These are phyloP conservation scores for Penicillium ucsense DNA, from an alignment of 495 filamentous ascomycete genomes.

Conservation along the genomic window DNA sequence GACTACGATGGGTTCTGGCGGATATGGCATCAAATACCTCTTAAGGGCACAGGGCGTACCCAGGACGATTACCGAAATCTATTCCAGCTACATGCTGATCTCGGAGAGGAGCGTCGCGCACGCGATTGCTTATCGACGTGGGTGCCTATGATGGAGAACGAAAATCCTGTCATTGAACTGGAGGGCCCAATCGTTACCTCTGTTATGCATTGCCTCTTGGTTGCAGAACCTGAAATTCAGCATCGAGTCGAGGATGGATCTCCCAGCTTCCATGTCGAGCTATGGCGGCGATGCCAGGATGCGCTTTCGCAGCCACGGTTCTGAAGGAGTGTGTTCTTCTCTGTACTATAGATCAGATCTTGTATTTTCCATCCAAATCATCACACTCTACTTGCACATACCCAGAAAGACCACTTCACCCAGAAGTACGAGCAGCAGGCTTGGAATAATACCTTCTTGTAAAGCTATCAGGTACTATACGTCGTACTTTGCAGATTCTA, in stretches of 20 bases:
- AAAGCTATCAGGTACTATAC: too few relatives aligned
- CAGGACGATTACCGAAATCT: conserved; percentile 46
- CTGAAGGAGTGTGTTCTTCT: neutral
- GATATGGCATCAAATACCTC: conserved; percentile 47
- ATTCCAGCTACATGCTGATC: conserved; percentile 41
- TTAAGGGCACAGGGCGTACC: conserved; percentile 39
- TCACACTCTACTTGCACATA: too few relatives aligned
- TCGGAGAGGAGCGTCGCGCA: conserved; percentile 33
- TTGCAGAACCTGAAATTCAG: conserved; percentile 41
- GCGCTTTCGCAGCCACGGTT: conserved; percentile 4
- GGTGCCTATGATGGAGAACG: conserved; percentile 48
- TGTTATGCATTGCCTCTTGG: conserved; percentile 40
- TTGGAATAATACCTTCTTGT: too few relatives aligned
- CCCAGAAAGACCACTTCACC: too few relatives aligned
- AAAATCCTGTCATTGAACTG: conserved; percentile 42
- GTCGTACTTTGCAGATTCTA: too few relatives aligned
- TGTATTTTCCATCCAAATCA: too few relatives aligned
- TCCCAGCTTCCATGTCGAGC: conserved; percentile 10
- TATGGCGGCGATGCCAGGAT: conserved; percentile 26
- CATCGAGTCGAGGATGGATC: conserved; percentile 11
- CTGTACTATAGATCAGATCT: conserved; percentile 7
- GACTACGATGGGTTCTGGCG: conserved; percentile 53
- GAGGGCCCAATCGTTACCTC: conserved; percentile 28
- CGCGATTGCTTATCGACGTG: conserved; percentile 40
- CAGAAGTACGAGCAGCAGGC: too few relatives aligned